These are phyloP conservation scores for Fusarium sacchari DNA, from an alignment of 2,329 filamentous ascomycete species.

Conservation along the genomic window DNA sequence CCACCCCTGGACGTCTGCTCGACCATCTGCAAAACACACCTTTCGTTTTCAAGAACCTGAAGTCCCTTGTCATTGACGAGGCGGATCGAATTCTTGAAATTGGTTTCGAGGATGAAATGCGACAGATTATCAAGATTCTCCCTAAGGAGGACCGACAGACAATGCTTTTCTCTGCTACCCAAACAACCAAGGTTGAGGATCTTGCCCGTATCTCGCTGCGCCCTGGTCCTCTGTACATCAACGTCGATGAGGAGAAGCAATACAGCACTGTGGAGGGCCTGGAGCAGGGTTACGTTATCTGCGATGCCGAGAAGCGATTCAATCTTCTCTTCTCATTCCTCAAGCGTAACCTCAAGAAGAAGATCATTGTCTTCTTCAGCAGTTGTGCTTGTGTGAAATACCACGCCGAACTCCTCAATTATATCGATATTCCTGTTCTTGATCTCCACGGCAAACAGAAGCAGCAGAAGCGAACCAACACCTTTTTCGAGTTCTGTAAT, in stretches of 20 bases:
- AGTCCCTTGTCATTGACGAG: conserved; percentile 93
- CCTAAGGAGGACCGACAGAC: conserved; percentile 89
- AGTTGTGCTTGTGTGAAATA: conserved; percentile 96
- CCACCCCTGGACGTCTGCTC: conserved; percentile 89
- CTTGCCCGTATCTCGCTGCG: conserved; percentile 92
- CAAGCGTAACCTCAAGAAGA: conserved; percentile 89
- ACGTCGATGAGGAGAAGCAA: conserved; percentile 90
- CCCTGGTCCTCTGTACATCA: conserved; percentile 93
- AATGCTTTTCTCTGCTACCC: conserved; percentile 98
- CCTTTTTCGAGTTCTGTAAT: conserved; percentile 92
- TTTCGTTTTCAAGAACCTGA: conserved; percentile 92
- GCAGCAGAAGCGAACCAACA: conserved; percentile 98
- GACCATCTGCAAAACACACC: conserved; percentile 95
- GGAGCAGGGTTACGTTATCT: conserved; percentile 95
- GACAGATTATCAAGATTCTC: conserved; percentile 93
- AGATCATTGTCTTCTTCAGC: conserved; percentile 97
- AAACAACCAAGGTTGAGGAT: conserved; percentile 98
- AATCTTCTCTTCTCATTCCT: conserved; percentile 93
- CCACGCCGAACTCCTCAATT: conserved; percentile 94
- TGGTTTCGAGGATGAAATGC: conserved; percentile 98
- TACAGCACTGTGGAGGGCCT: conserved; percentile 92
- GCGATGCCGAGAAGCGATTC: conserved; percentile 94
- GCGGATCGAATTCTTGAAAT: conserved; percentile 96
- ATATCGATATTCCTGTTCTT: conserved; percentile 91
- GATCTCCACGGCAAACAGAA: conserved; percentile 96